These are phyloP conservation scores for Lachnellula arida DNA, from an alignment of 2,329 filamentous ascomycete species.

Conservation along the genomic window DNA sequence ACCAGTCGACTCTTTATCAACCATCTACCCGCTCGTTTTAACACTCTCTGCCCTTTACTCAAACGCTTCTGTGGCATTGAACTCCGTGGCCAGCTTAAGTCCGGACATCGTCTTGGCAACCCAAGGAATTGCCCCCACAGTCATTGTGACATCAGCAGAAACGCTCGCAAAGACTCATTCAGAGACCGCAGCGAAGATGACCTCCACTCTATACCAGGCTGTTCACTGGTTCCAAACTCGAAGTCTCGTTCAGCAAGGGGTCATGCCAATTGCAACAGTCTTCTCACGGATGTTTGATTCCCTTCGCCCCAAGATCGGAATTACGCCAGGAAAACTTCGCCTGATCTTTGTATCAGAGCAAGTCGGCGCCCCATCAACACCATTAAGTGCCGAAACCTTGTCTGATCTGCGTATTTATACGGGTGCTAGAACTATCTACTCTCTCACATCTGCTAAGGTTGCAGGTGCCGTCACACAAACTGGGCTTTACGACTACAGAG, in stretches of 20 bases:
- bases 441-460: constrained; percentile 74
- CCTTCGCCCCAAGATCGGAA: constrained; percentile 54
- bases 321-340: constrained; percentile 67
- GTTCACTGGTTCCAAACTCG: constrained; percentile 70
- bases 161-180: constrained; percentile 65
- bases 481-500: constrained; percentile 80
- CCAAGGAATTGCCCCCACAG: constrained; percentile 70
- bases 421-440: constrained; percentile 76
- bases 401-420: constrained; percentile 80
- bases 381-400: constrained; percentile 64
- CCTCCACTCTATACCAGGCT: constrained; percentile 59
- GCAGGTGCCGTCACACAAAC: constrained; percentile 88
- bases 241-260: constrained; percentile 63
- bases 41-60: constrained; percentile 79
- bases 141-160: constrained; percentile 72
- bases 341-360: constrained; percentile 76
- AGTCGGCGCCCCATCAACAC: constrained; percentile 55
- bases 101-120: constrained; percentile 70
- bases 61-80: constrained; percentile 81
- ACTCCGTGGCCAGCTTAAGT: constrained; percentile 73
- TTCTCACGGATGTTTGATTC: constrained; percentile 58
- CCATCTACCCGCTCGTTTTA: constrained; percentile 73
- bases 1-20: constrained; percentile 74
- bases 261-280: constrained; percentile 64
- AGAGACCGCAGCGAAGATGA: constrained; percentile 54